phyloP scores from a whole-genome alignment of 768 basidiomycete genomes.

The Mycena sanguinolenta region DNA sequence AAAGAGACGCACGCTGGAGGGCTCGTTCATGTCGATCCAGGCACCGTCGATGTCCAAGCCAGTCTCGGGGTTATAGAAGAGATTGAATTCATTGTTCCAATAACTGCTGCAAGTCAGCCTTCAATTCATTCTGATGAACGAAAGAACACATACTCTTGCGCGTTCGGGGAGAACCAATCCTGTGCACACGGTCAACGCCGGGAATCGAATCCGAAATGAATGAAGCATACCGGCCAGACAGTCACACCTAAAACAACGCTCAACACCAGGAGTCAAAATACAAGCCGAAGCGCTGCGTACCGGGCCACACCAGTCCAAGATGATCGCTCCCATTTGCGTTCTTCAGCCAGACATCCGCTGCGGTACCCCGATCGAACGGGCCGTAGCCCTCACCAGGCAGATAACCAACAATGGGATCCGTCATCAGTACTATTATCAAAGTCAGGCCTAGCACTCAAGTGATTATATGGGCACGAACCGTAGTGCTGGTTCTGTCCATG shows the following conservation, averaged over 20 bases:
- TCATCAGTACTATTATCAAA: constrained; percentile 72
- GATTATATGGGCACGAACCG: constrained; percentile 50
- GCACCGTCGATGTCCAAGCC: constrained; percentile 78
- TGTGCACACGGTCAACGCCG: neutral
- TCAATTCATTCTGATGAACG: neutral
- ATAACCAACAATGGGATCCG: constrained; percentile 76
- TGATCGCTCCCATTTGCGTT: constrained; percentile 70
- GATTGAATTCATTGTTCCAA: constrained; percentile 73
- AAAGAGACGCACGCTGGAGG: constrained; percentile 68
- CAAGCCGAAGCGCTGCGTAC: constrained; percentile 43
- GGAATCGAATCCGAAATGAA: neutral
- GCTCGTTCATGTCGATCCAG: constrained; percentile 87
- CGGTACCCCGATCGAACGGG: constrained; percentile 67
- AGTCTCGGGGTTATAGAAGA: constrained; percentile 65
- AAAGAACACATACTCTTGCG: constrained; percentile 56
- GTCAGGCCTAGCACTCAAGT: neutral
- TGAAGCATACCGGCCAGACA: constrained; percentile 61
- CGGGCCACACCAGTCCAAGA: constrained; percentile 76
- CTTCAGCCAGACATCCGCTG: constrained; percentile 71
- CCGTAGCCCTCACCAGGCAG: constrained; percentile 62
- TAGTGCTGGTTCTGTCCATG: constrained; percentile 72
- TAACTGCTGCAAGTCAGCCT: constrained; percentile 50
- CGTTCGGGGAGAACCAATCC: constrained; percentile 73
- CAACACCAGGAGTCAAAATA: neutral
- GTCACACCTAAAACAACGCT: constrained; percentile 60